Base-by-base conservation (phyloP, 2,329 filamentous ascomycete species). In the Nemania bipapillata region DNA sequence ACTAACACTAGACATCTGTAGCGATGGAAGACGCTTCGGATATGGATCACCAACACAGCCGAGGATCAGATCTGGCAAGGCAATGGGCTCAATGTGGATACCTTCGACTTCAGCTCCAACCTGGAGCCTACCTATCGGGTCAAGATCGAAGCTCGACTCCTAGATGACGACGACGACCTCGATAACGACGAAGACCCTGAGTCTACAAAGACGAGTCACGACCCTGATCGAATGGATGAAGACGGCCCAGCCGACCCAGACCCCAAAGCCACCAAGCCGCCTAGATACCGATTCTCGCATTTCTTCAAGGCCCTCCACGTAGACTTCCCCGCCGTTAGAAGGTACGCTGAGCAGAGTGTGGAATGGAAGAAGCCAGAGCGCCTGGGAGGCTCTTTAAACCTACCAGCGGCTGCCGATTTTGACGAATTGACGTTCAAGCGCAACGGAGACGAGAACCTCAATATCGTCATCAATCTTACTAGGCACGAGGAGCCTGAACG, bases 51-150 rank as follows among this genome's bases (percentile, higher is more conserved):
- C 76, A 99, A 99, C 81, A 97, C 94, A 0, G 93, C 91, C 37
- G 93, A 97, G 80, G 93, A 96, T 77, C 96, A 99, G 81, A 90
- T 92, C 35, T 98, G 96, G 96, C 96, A 99, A 81, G 86, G 85
- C 45, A 88, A 86, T 74, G 85, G 84, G 47, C 83, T 91, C 68
- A 90, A 90, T 69, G 86, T 90, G 11, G 90, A 95, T 77, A 88
- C 88, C 40, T 96, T 96, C 72, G 94, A 96, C 77, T 94, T 97
- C 76, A 90, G 89, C 61, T 89, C 90, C 60, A 93, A 89, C 71
- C 86, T 87, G 73, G 91, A 94, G 74, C 91, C 93, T 2, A 92
- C 90, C 11, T 99, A 94, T 79, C 89, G 91, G 65, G 93, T 99
- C 73, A 97, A 94, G 82, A 95, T 99, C 70, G 93, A 97, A 81